Evolutionary conservation across 2,329 filamentous ascomycete genomes (phyloP).

Genomic region (Cyanodermella asteris): DNA sequence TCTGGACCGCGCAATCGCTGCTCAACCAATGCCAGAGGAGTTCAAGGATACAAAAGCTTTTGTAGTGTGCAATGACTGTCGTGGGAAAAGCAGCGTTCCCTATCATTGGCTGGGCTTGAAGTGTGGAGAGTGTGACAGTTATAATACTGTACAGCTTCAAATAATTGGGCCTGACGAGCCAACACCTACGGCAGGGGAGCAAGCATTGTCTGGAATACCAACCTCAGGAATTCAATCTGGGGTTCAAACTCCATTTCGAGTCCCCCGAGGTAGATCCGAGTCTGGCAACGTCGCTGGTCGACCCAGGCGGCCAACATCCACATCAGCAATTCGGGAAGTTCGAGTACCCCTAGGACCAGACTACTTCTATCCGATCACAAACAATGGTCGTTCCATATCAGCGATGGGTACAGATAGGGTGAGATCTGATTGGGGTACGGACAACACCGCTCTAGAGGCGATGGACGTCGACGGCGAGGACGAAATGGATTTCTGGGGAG

Average conservation of each 20-base stretch:
- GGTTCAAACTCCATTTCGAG: no score
- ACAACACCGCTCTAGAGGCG: conserved; percentile 8
- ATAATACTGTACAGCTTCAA: conserved; percentile 45
- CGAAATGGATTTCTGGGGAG: conserved; percentile 36
- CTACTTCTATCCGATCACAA: no score
- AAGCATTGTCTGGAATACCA: no score
- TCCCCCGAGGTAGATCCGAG: conserved; percentile 10
- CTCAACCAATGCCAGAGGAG: conserved; percentile 78
- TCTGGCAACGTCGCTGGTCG: background rate
- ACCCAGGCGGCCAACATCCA: conserved; percentile 1
- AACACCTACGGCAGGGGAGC: background rate
- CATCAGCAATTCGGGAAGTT: no score
- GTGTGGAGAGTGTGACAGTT: conserved; percentile 48
- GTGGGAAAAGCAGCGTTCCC: conserved; percentile 58
- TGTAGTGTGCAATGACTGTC: conserved; percentile 88
- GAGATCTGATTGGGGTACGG: no score
- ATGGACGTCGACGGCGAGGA: conserved; percentile 28
- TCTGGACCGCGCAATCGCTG: conserved; percentile 64
- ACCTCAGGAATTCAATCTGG: no score
- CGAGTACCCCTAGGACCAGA: no score
- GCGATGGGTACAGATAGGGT: no score
- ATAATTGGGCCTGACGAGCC: conserved; percentile 27
- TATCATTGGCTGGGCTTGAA: conserved; percentile 94
- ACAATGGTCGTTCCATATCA: no score
- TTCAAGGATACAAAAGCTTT: conserved; percentile 61